Percentiles rank a stretch among this genome's conserved stretches.
phyloP scores from a whole-genome alignment of 1,139 yeast species.

The Nakaseomyces bracarensis region DNA sequence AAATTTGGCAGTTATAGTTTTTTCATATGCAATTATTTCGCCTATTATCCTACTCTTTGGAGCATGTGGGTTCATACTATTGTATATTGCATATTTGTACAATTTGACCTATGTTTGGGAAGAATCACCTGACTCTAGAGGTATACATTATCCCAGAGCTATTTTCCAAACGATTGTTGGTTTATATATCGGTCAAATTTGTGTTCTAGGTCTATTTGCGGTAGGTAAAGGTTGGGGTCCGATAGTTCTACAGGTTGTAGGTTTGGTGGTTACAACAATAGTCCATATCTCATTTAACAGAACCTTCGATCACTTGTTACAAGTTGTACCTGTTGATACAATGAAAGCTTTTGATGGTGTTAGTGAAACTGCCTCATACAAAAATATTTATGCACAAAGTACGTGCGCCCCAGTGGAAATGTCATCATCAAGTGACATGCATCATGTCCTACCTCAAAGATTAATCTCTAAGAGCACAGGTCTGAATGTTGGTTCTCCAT shows the following conservation, averaged over 20 bases:
- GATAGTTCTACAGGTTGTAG: slow-evolving; percentile 52
- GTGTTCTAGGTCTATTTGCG: slow-evolving; percentile 58
- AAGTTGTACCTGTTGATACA: slow-evolving; percentile 68
- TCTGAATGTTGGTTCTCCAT: slow-evolving; percentile 12
- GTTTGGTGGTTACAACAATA: slow-evolving; percentile 43
- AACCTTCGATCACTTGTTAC: slow-evolving; percentile 53
- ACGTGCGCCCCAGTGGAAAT: neutral
- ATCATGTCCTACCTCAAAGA: neutral
- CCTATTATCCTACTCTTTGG: slow-evolving; percentile 67
- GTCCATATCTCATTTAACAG: slow-evolving; percentile 50
- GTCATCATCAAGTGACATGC: neutral
- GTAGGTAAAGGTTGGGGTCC: slow-evolving; percentile 70
- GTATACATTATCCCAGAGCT: slow-evolving; percentile 59
- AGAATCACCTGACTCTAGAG: slow-evolving; percentile 52
- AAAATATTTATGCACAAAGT: slow-evolving; percentile 16
- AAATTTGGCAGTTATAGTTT: slow-evolving; percentile 59
- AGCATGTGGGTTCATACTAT: slow-evolving; percentile 48
- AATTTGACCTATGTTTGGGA: slow-evolving; percentile 46
- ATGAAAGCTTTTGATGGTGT: slow-evolving; percentile 60
- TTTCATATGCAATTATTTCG: slow-evolving; percentile 70
- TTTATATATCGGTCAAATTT: slow-evolving; percentile 56
- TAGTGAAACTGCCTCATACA: slow-evolving; percentile 51
- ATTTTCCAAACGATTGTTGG: slow-evolving; percentile 59
- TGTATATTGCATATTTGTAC: slow-evolving; percentile 59
- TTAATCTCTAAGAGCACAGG: neutral